Percentiles rank a stretch among this genome's conserved stretches.
phyloP scores from a whole-genome alignment of 225 moss, liverwort and hornwort genomes.

The Thuidium tamariscinum region DNA sequence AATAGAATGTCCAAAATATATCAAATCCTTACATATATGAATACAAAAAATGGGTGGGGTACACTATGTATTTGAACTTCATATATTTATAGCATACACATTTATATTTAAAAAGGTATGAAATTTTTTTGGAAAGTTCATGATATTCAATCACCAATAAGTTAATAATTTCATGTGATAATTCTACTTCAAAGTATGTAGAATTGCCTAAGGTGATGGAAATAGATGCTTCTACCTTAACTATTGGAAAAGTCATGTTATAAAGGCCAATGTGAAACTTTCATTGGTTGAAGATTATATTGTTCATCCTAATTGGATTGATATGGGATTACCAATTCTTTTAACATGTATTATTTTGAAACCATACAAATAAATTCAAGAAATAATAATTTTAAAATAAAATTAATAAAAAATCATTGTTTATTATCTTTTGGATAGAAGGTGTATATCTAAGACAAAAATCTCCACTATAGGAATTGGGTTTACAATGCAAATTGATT shows the following conservation, averaged over 20 bases:
- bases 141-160: not conserved
- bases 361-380: too few relatives aligned
- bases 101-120: not conserved
- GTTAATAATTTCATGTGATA: not conserved
- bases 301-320: not conserved
- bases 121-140: not conserved
- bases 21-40: not conserved
- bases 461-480: too few relatives aligned
- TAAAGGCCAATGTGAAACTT: not conserved
- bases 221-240: not conserved
- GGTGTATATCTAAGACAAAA: too few relatives aligned
- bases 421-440: too few relatives aligned
- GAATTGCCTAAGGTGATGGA: rapidly evolving
- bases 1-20: not conserved
- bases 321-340: too few relatives aligned
- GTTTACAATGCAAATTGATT: not conserved
- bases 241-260: rapidly evolving
- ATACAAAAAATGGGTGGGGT: not conserved
- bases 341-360: too few relatives aligned
- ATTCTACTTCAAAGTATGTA: not conserved
- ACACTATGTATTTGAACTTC: too few relatives aligned
- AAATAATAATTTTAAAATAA: too few relatives aligned
- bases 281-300: not conserved
- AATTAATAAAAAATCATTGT: too few relatives aligned
- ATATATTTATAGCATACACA: not conserved